phyloP scores from a whole-genome alignment of 768 basidiomycete species.

The Pleurotus ostreatus region DNA sequence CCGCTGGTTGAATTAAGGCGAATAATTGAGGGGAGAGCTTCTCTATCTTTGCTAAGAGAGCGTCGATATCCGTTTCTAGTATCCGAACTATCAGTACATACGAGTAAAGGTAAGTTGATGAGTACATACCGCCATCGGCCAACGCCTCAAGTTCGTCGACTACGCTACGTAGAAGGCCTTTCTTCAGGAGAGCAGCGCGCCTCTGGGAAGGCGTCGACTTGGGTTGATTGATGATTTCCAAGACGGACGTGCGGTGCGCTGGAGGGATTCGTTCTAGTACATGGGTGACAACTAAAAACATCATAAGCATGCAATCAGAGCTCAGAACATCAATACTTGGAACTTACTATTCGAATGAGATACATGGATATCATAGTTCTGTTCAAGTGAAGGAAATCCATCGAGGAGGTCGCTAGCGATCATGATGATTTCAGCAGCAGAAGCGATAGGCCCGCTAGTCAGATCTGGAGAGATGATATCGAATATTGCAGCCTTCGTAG shows the following conservation, averaged over 20 bases:
- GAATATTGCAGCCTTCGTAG: constrained; percentile 71
- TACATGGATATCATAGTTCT: constrained; percentile 71
- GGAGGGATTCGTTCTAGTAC: constrained; percentile 59
- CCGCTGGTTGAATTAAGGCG: constrained; percentile 40
- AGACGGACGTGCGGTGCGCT: constrained; percentile 49
- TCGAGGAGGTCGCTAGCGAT: constrained; percentile 65
- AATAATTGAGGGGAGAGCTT: constrained; percentile 53
- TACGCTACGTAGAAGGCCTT: constrained; percentile 60
- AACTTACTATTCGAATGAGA: constrained; percentile 73
- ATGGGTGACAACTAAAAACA: constrained; percentile 57
- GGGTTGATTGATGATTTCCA: constrained; percentile 61
- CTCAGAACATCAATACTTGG: background rate
- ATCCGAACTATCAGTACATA: background rate
- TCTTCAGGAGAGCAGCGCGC: constrained; percentile 63
- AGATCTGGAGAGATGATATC: constrained; percentile 82
- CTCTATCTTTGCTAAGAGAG: constrained; percentile 50
- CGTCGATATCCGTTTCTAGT: constrained; percentile 61
- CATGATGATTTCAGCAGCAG: constrained; percentile 71
- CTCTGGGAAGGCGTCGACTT: constrained; percentile 69
- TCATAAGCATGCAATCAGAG: background rate
- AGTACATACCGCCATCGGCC: constrained; percentile 49
- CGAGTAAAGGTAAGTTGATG: background rate
- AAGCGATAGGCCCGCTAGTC: constrained; percentile 56
- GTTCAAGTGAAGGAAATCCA: constrained; percentile 64
- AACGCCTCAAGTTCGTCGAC: constrained; percentile 75